Conservation (phyloP, 441 rosid genomes). For the Daphne laureola region DNA sequence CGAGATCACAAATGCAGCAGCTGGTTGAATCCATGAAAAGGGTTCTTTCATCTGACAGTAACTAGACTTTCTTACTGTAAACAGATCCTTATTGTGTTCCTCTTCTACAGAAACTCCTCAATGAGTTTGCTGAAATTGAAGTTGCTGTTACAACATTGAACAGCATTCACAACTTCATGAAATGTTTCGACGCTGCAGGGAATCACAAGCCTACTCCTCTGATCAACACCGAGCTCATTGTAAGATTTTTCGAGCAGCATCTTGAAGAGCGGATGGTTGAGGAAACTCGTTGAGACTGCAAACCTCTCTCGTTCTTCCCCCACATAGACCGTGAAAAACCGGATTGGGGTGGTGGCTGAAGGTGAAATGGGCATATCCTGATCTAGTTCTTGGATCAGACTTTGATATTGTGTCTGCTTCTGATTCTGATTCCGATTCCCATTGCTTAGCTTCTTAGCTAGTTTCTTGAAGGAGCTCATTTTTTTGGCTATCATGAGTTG, state of each 20-base stretch:
- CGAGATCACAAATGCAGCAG: conserved; percentile 66
- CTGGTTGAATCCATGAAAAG: conserved; percentile 49
- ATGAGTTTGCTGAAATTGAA: conserved; percentile 65
- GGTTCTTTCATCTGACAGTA: conserved; percentile 35
- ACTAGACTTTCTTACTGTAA: conserved; percentile 1
- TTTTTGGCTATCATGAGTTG: conserved; percentile 52
- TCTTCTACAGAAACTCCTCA: conserved; percentile 50
- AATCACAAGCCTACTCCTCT: conserved; percentile 48
- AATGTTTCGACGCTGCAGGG: conserved; percentile 68
- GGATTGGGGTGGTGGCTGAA: conserved; percentile 41
- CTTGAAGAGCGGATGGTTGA: conserved; percentile 69
- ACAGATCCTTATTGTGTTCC: no score
- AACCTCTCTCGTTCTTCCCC: conserved; percentile 63
- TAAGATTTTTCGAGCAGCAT: conserved; percentile 70
- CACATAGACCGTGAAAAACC: conserved; percentile 65
- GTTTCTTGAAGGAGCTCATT: conserved; percentile 63
- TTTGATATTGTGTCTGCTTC: conserved; percentile 28
- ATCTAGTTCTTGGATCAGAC: conserved; percentile 26
- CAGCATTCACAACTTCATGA: conserved; percentile 58
- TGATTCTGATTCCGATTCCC: conserved; percentile 28
- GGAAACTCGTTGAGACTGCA: conserved; percentile 59
- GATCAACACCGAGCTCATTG: conserved; percentile 47
- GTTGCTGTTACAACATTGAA: conserved; percentile 51
- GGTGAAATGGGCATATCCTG: conserved; percentile 18
- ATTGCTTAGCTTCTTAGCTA: conserved; percentile 56